These are phyloP conservation scores for Funneliformis mosseae DNA, from an alignment of 192 early-diverging fungal species.

Conservation along the genomic window DNA sequence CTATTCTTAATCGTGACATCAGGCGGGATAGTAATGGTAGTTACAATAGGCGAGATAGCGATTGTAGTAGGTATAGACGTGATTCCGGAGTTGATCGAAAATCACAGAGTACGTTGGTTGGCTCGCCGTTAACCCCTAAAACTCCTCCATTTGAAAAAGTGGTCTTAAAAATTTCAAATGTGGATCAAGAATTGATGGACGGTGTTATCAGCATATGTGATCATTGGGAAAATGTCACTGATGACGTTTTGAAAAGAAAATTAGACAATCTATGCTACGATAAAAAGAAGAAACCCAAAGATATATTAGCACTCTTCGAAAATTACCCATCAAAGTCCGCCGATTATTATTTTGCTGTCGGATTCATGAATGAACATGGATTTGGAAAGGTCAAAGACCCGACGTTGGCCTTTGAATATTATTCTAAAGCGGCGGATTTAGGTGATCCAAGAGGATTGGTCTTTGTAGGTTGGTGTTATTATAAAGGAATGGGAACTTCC, in stretches of 20 bases:
- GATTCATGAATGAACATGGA: conserved; percentile 20
- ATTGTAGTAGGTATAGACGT: not conserved
- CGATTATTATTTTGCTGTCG: conserved; percentile 17
- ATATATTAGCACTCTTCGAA: not conserved
- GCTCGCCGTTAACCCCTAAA: not conserved
- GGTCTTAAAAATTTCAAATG: not conserved
- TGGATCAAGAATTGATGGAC: not conserved
- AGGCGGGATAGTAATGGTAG: not conserved
- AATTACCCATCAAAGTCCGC: not conserved
- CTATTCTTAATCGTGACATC: not conserved
- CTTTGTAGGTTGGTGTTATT: conserved; percentile 24
- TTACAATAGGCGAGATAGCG: not conserved
- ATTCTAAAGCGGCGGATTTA: conserved; percentile 26
- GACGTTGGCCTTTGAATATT: not conserved
- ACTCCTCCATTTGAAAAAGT: not conserved
- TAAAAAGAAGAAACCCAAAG: not conserved
- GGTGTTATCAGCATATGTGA: not conserved
- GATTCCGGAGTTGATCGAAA: not conserved
- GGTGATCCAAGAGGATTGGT: conserved; percentile 15
- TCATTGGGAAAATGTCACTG: conserved; percentile 20
- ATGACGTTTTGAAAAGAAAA: not conserved
- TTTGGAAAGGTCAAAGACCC: conserved; percentile 11
- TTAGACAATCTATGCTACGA: not conserved
- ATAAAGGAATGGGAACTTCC: conserved; percentile 10
- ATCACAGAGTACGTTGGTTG: conserved; percentile 17